phyloP scores from a whole-genome alignment of 805 yeast species.

The Lipomyces chichibuensis region DNA sequence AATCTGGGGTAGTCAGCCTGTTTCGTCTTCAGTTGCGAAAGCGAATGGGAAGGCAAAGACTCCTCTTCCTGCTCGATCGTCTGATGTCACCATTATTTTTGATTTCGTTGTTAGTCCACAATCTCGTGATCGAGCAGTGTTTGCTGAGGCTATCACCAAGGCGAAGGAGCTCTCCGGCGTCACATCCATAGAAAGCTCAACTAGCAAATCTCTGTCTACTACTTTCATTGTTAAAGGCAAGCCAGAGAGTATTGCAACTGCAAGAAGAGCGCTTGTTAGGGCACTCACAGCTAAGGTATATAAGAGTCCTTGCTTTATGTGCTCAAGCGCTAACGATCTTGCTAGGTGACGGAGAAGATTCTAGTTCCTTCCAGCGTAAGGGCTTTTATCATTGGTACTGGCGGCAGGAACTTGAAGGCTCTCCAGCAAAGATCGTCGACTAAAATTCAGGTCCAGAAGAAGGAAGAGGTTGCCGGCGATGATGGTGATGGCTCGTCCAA shows the following conservation, averaged over 20 bases:
- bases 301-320: not conserved
- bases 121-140: conserved; percentile 54
- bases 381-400: conserved; percentile 81
- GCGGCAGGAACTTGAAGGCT: conserved; percentile 80
- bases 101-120: conserved; percentile 72
- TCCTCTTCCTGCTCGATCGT: conserved; percentile 56
- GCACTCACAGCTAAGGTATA: conserved; percentile 74
- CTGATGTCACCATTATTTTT: conserved; percentile 76
- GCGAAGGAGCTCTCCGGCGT: conserved; percentile 25
- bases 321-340: not conserved
- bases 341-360: conserved; percentile 50
- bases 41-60: conserved; percentile 11
- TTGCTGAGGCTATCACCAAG: conserved; percentile 64
- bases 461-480: conserved; percentile 24
- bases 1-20: conserved; percentile 21
- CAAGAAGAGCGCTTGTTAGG: conserved; percentile 74
- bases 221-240: conserved; percentile 82
- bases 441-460: conserved; percentile 66
- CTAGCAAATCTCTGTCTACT: conserved; percentile 47
- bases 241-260: conserved; percentile 63
- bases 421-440: conserved; percentile 69
- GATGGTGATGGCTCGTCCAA: conserved; percentile 38
- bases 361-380: conserved; percentile 75
- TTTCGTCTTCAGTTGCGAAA: conserved; percentile 8
- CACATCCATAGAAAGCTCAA: conserved; percentile 30